Evolutionary conservation across 163 green algal genomes (phyloP).

Genomic region (Chlorella variabilis): DNA sequence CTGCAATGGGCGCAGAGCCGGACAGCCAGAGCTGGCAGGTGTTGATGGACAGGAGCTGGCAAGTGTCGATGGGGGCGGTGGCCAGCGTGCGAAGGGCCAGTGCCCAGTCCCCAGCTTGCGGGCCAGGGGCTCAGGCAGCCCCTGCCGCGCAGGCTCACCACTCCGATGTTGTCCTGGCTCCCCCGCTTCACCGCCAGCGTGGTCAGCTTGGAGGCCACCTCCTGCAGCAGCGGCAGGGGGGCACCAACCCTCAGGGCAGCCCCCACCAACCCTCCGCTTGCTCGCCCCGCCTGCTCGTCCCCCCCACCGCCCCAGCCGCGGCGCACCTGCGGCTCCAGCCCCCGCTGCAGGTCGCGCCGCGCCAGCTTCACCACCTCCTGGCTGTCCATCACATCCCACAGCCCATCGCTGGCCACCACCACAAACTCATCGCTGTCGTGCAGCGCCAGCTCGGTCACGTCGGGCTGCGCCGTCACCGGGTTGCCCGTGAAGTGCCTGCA

Average conservation of each 20-base stretch:
- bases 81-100: no score
- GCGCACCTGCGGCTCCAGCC: slow-evolving; percentile 12
- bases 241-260: neutral
- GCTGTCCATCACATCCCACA: slow-evolving; percentile 71
- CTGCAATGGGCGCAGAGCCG: no score
- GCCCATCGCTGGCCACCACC: slow-evolving; percentile 68
- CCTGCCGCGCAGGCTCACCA: slow-evolving; percentile 34
- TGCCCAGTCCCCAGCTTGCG: no score
- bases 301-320: neutral
- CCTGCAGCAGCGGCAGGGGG: neutral
- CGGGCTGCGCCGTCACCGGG: slow-evolving; percentile 57
- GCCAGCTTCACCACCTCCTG: slow-evolving; percentile 53
- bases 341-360: slow-evolving; percentile 48
- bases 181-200: slow-evolving; percentile 43
- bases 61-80: no score
- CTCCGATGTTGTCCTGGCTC: slow-evolving; percentile 62
- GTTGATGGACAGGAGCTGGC: no score
- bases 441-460: slow-evolving; percentile 60
- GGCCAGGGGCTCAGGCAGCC: no score
- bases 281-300: no score
- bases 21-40: no score
- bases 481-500: slow-evolving; percentile 51
- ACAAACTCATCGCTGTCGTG: slow-evolving; percentile 69
- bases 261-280: no score
- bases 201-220: slow-evolving; percentile 50